Percentiles rank a stretch among this genome's conserved stretches.
Evolutionary conservation across 1,284 basidiomycete genomes (phyloP).

Genomic region (Cryptococcus floricola): DNA sequence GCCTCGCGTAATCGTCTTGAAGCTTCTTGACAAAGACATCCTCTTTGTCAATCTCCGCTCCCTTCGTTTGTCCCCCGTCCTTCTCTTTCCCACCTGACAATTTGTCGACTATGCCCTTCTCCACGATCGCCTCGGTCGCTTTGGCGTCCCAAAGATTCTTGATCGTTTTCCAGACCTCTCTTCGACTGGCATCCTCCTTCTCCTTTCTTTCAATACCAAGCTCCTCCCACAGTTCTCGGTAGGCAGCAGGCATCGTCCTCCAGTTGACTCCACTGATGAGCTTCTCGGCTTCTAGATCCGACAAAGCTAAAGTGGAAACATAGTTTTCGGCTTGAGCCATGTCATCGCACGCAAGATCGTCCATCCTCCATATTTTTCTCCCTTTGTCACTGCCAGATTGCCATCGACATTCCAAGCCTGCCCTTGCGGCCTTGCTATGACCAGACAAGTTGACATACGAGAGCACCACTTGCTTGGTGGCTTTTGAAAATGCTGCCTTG

Average conservation of each 20-base stretch:
- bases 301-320: constrained; percentile 78
- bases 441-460: constrained; percentile 65
- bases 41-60: background rate
- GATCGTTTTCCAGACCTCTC: constrained; percentile 67
- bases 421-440: constrained; percentile 65
- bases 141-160: constrained; percentile 40
- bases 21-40: constrained; percentile 47
- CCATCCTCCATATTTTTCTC: constrained; percentile 73
- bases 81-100: background rate
- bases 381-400: constrained; percentile 51
- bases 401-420: constrained; percentile 69
- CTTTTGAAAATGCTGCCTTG: constrained; percentile 32
- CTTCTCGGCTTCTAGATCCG: constrained; percentile 60
- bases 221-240: constrained; percentile 90
- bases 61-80: background rate
- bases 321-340: constrained; percentile 84
- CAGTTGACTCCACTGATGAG: constrained; percentile 35
- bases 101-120: background rate
- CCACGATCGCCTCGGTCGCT: constrained; percentile 1
- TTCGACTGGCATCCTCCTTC: constrained; percentile 63
- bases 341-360: constrained; percentile 75
- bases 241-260: constrained; percentile 70
- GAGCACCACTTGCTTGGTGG: constrained; percentile 70
- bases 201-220: constrained; percentile 65
- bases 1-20: constrained; percentile 58